These are phyloP conservation scores for Tetracentron sinense DNA, from an alignment of 164 flowering plant genomes.

Conservation along the genomic window DNA sequence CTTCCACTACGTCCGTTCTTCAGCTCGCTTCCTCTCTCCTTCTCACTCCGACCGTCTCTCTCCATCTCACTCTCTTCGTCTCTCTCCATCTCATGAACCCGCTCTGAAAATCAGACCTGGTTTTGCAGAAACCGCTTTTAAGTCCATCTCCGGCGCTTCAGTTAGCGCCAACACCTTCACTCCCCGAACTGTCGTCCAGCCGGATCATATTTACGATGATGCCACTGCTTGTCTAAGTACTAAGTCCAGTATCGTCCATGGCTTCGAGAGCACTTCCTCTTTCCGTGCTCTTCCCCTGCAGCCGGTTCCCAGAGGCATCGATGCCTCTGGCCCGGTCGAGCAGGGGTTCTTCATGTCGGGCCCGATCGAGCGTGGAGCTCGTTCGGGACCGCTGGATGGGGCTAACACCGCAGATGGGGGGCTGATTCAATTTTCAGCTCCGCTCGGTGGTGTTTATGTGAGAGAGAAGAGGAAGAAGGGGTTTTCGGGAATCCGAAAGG, in stretches of 20 bases:
- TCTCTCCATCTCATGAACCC: conserved; percentile 52
- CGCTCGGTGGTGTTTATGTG: conserved; percentile 54
- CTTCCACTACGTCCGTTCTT: conserved; percentile 87
- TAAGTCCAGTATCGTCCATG: conserved; percentile 37
- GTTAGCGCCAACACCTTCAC: conserved; percentile 83
- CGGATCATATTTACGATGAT: conserved; percentile 40
- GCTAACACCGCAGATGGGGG: conserved; percentile 20
- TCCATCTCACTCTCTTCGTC: conserved; percentile 63
- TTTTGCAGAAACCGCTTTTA: conserved; percentile 51
- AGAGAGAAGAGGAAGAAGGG: conserved; percentile 64
- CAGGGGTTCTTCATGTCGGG: conserved; percentile 92
- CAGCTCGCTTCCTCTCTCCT: conserved; percentile 70
- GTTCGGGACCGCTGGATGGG: conserved; percentile 77
- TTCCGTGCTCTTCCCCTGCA: conserved; percentile 80
- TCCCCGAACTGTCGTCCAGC: conserved; percentile 64
- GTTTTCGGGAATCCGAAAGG: conserved; percentile 56
- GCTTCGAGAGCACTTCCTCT: conserved; percentile 80
- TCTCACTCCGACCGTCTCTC: conserved; percentile 69
- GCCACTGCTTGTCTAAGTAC: conserved; percentile 21
- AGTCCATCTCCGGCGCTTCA: conserved; percentile 90
- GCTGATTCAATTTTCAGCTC: conserved; percentile 80
- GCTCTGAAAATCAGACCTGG: conserved; percentile 19
- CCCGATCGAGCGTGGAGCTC: conserved; percentile 81
- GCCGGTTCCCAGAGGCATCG: conserved; percentile 62
- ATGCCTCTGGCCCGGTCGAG: conserved; percentile 48